Evolutionary conservation across 495 filamentous ascomycete species (phyloP), one percentile per base, ranked within the genome.

Genomic region (Penicillium crystallinum): DNA sequence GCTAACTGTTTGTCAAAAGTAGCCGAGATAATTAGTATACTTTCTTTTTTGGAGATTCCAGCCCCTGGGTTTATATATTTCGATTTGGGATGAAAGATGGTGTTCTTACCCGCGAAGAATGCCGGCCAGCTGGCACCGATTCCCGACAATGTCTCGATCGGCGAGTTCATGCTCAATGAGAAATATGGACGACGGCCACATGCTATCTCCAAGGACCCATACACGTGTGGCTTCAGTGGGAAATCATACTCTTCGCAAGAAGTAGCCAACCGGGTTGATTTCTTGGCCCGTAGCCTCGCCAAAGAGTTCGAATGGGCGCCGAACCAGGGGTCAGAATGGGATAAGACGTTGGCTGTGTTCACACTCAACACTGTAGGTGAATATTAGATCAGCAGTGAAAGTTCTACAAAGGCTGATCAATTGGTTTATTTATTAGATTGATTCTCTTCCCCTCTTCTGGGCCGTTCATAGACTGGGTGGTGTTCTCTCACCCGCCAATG

Each of bases 111-210:
- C 44, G 83, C 88, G 19, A 68, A 79, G 60, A 86, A 80, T 78
- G 80, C 83, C 12, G 87, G 86, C 27, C 67, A 81, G 59, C 75
- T 96, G 41, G 81, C 82, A 0, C 79, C 84, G 29, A 77, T 85
- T 3, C 89, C 89, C 5, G 89, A 95, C 61, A 82, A 82, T 23
- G 77, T 95, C 54, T 78, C 90, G 0, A 76, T 96, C 46, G 75
- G 78, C 57, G 85, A 95, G 39, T 95, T 95, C 66, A 88, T 93
- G 77, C 77, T 83, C 38, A 80, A 81, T 54, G 90, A 95, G 55
- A 68, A 75, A 49, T 80, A 89, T 70, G 88, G 88, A 35, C 80
- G 89, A 44, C 68, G 73, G 47, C 76, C 88, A 7, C 68, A 91
- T 7, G 74, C 73, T 8, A 73, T 79, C 57, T 87, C 89, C 6